Conservation (phyloP, 495 filamentous ascomycete species). For the Clavariopsis aquatica region DNA sequence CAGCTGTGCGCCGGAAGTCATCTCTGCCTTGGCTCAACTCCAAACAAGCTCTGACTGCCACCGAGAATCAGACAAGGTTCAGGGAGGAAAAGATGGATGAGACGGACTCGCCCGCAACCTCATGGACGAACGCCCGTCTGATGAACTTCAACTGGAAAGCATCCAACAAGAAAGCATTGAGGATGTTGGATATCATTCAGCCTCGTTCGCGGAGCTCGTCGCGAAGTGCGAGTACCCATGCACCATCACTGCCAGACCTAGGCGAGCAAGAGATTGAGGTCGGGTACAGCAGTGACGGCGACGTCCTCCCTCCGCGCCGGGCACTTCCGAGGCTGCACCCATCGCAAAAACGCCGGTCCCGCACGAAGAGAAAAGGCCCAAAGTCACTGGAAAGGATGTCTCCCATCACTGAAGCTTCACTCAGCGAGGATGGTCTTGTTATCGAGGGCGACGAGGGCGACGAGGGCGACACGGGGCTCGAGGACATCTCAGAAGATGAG, state of each 20-base stretch:
- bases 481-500: neutral
- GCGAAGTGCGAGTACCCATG: neutral
- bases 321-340: neutral
- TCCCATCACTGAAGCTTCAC: slow-evolving; percentile 5
- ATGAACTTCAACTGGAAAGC: neutral
- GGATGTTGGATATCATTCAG: neutral
- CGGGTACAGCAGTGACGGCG: neutral
- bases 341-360: neutral
- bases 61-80: slow-evolving; percentile 4
- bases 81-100: neutral
- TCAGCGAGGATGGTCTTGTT: neutral
- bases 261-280: neutral
- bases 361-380: neutral
- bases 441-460: neutral
- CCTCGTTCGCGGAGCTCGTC: neutral
- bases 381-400: neutral
- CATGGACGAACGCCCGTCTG: neutral
- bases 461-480: neutral
- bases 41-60: neutral
- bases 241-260: neutral
- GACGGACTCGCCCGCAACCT: neutral
- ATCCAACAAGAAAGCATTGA: neutral
- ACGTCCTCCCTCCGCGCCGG: neutral
- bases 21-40: neutral
- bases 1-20: neutral